These are phyloP conservation scores for Aspergillus hiratsukae DNA, from an alignment of 2,329 filamentous ascomycete genomes.

Conservation along the genomic window DNA sequence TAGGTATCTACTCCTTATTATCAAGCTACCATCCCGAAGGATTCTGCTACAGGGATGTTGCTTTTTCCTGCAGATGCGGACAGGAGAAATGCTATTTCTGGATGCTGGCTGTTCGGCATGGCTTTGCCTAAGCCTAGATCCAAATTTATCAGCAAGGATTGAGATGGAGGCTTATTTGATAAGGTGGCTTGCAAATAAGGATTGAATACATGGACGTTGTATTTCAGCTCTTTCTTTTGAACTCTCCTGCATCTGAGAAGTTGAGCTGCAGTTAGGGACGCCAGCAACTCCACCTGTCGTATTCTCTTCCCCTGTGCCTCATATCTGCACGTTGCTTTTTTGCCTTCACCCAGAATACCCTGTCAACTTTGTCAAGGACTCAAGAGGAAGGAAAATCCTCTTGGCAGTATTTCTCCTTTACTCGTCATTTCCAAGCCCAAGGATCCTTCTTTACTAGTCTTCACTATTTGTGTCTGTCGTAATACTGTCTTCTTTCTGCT, in stretches of 20 bases:
- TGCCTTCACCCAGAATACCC: not conserved
- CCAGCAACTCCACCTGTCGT: not conserved
- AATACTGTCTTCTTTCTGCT: too few relatives aligned
- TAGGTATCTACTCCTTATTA: not conserved
- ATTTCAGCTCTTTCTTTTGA: not conserved
- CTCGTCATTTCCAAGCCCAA: too few relatives aligned
- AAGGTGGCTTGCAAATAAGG: too few relatives aligned
- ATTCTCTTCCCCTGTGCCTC: not conserved
- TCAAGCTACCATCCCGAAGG: not conserved
- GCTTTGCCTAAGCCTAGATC: not conserved
- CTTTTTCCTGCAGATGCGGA: not conserved
- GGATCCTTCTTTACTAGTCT: too few relatives aligned
- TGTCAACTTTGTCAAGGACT: too few relatives aligned
- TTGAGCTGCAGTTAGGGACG: not conserved
- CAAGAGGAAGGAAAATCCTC: too few relatives aligned
- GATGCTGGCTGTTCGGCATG: too few relatives aligned
- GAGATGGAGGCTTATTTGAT: too few relatives aligned
- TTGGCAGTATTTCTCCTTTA: too few relatives aligned
- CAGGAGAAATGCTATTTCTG: not conserved
- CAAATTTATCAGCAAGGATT: not conserved
- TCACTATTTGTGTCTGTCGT: too few relatives aligned
- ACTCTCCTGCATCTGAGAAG: not conserved
- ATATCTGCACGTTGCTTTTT: not conserved
- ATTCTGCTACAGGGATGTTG: not conserved
- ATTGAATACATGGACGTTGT: too few relatives aligned